Evolutionary conservation across 148 eudicot species (phyloP), one percentile per base, ranked within the genome.

Genomic region (Camellia sinensis): DNA sequence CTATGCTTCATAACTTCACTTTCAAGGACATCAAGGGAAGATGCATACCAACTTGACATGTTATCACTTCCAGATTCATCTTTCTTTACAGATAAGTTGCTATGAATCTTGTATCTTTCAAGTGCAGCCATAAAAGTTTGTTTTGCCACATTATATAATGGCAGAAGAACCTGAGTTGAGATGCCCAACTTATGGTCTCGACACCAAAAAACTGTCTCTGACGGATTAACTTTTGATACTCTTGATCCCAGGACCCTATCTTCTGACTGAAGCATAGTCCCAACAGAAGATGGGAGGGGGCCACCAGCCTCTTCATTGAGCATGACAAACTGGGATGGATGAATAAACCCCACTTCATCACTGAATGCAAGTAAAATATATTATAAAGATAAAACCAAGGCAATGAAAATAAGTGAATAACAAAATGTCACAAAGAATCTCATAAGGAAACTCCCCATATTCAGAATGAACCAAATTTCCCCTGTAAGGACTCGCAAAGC

Each of bases 311-410:
- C 94, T 87, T 85, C 85, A 75, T 78, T 84, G 44, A 95, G 89
- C 41, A 77, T 63, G 83, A 80, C 80, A 76, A 95, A 84, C 85
- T 90, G 97, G 66, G 94, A 83, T n/a, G 96, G 96, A 71, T 95
- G 97, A 80, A 93, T 84, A 54, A 88, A 93, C 68, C 96, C 98
- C 82, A 95, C 86, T 88, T 93, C 98, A 86, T 95, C 93, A 83
- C 94, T 95, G 87, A 54, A 84, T 68, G 10, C 71, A 81, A 64
- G 21, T 72, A 60, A 83, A 71, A 46, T 70, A 60, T 53, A 67
- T 75, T n/a, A n/a, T n/a, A n/a, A 69, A 80, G 60, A 73, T 52
- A 18, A 5, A 74, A 70, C n/a, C 68, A 17, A 37, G 59, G 60
- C 19, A 29, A 76, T 10, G 45, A n/a, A n/a, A n/a, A n/a, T n/a